Evolutionary conservation across 2,329 filamentous ascomycete species (phyloP), one percentile per base, ranked within the genome.

Genomic region (Diaporthe citrichinensis): DNA sequence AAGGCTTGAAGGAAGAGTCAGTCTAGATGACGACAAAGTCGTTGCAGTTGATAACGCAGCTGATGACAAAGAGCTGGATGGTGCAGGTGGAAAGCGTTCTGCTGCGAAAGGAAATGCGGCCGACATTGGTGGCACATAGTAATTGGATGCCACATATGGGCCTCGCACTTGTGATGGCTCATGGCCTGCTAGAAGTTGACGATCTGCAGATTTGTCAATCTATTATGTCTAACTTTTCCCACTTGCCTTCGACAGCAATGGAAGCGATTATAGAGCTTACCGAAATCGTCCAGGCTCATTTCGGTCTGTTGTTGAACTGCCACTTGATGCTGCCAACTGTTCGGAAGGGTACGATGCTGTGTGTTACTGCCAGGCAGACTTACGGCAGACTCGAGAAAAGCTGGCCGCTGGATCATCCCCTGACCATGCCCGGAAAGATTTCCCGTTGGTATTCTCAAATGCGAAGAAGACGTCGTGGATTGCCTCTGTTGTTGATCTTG

Each of bases 121-220:
- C 20, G 71, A 20, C 20, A 34, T n/a, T 2, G 58, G 49, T 28
- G 58, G 23, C 23, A n/a, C 44, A 55, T 39, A 25, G 31, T 53
- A 44, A 34, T 20, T 14, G 20, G 71, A 46, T 23, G 36, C 7
- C 28, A 44, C 5, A 15, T 46, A 62, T 6, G 71, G 20, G 25
- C 9, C 46, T 65, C 58, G 58, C 14, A 36, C 39, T 28, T 41
- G 36, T 69, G 39, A 12, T 3, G 36, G 71, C 23, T 46, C 58
- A 20, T 31, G 25, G 25, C 25, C 20, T 44, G n/a, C 49, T 14
- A 57, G 71, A 34, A 73, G 58, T 34, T 73, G 58, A 44, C 71
- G 58, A 57, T 73, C 71, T 73, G n/a, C 5, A n/a, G n/a, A 20
- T 25, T 12, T 55, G 25, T 73, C 25, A 73, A 41, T 65, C 25